Evolutionary conservation across 2,329 filamentous ascomycete genomes (phyloP).

Genomic region (Arthrobotrys conoides): DNA sequence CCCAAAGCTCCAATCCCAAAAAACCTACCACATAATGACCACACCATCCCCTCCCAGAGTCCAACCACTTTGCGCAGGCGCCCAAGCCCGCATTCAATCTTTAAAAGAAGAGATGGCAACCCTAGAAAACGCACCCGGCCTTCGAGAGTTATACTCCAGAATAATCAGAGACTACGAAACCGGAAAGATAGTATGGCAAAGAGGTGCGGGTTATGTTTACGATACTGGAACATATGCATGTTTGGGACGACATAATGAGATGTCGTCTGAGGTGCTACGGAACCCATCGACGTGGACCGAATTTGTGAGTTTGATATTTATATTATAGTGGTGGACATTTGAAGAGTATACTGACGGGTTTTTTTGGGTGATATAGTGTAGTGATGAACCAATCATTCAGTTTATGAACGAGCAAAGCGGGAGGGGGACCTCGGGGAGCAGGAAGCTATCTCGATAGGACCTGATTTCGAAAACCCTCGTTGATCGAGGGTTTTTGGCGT

Average conservation of each 20-base stretch:
- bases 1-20: not conserved
- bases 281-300: slow-evolving; percentile 20
- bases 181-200: slow-evolving; percentile 37
- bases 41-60: slow-evolving; percentile 11
- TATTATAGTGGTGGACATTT: not conserved
- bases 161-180: slow-evolving; percentile 48
- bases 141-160: slow-evolving; percentile 23
- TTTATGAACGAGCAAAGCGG: slow-evolving; percentile 13
- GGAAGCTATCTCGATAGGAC: not conserved
- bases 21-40: slow-evolving; percentile 5
- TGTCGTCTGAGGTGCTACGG: slow-evolving; percentile 5
- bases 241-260: slow-evolving; percentile 8
- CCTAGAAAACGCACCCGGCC: slow-evolving; percentile 14
- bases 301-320: slow-evolving; percentile 8
- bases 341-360: not conserved
- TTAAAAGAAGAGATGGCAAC: slow-evolving; percentile 30
- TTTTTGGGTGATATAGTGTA: slow-evolving; percentile 1
- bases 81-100: slow-evolving; percentile 28
- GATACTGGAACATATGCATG: slow-evolving; percentile 8
- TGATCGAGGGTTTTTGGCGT: not conserved
- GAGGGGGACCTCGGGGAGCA: not conserved
- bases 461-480: not conserved
- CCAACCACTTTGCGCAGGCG: not conserved
- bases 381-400: slow-evolving; percentile 27
- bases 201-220: slow-evolving; percentile 41